These are phyloP conservation scores for Alnus glutinosa DNA, from an alignment of 306 rosid genomes.

Conservation along the genomic window DNA sequence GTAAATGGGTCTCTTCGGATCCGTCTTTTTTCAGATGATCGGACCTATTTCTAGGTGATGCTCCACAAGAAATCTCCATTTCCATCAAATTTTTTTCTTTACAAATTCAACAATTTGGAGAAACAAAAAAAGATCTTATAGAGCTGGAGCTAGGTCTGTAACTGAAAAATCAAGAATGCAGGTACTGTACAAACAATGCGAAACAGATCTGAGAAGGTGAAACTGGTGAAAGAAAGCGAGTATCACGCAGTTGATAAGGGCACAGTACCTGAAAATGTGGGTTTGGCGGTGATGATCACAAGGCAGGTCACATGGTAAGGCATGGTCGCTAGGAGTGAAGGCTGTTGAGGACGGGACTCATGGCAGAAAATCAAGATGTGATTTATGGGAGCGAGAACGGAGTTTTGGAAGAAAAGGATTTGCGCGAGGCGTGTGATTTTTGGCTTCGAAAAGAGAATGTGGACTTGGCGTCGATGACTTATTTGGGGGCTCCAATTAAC, in stretches of 20 bases:
- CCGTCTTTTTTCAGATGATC: conserved; percentile 60
- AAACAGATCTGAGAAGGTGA: conserved; percentile 30
- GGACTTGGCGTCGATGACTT: neutral
- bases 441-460: neutral
- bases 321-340: neutral
- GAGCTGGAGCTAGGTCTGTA: conserved; percentile 25
- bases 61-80: conserved; percentile 60
- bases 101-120: conserved; percentile 14
- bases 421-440: neutral
- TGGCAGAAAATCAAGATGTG: conserved; percentile 24
- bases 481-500: neutral
- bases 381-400: neutral
- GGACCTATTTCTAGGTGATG: conserved; percentile 56
- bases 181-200: conserved; percentile 5
- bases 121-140: conserved; percentile 33
- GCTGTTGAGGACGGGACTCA: conserved; percentile 4
- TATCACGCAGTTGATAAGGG: conserved; percentile 32
- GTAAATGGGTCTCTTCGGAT: conserved; percentile 45
- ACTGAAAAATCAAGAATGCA: conserved; percentile 25
- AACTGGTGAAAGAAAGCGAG: neutral
- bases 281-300: neutral
- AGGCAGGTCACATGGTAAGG: conserved; percentile 21
- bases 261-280: conserved; percentile 24
- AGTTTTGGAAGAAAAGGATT: conserved; percentile 20
- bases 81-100: conserved; percentile 22